Evolutionary conservation across 2,329 filamentous ascomycete genomes (phyloP).

Genomic region (Sphaerulina musiva): DNA sequence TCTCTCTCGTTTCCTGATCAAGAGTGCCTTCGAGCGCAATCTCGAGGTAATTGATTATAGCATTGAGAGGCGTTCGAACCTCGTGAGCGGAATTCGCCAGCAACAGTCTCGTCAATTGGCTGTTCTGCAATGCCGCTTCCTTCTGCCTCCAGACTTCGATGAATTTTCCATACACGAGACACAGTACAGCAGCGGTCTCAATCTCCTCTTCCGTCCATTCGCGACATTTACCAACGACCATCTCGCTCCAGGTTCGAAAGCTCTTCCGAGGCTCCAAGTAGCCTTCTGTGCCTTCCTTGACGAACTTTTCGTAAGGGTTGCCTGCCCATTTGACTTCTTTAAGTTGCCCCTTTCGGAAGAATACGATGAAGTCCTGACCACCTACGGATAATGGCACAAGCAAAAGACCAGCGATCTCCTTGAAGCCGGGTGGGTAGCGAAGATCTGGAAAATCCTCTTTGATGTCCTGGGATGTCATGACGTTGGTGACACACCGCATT

Average conservation of each 20-base stretch:
- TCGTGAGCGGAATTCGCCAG: constrained; percentile 87
- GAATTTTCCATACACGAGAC: constrained; percentile 80
- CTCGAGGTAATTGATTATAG: constrained; percentile 90
- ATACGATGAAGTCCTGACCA: constrained; percentile 80
- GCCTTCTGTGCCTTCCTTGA: constrained; percentile 64
- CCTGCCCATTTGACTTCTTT: constrained; percentile 79
- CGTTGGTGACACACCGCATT: constrained; percentile 65
- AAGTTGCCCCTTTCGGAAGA: constrained; percentile 72
- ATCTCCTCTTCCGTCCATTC: constrained; percentile 88
- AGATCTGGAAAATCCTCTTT: constrained; percentile 72
- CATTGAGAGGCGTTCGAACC: constrained; percentile 82
- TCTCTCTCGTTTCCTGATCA: constrained; percentile 77
- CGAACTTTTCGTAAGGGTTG: constrained; percentile 74
- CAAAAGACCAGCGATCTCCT: constrained; percentile 67
- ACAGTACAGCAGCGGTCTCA: constrained; percentile 81
- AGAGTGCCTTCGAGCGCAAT: constrained; percentile 77
- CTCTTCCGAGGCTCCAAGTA: constrained; percentile 73
- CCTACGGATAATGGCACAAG: constrained; percentile 72
- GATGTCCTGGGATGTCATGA: constrained; percentile 72
- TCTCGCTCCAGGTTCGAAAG: constrained; percentile 77
- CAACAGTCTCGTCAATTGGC: constrained; percentile 69
- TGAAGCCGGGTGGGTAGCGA: constrained; percentile 70
- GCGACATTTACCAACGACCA: constrained; percentile 69
- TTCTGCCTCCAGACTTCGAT: constrained; percentile 93
- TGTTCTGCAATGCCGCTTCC: constrained; percentile 74